A percentile compares a stretch with the other conserved stretches of the same genome.
Conservation (phyloP, 805 yeast genomes). For the Ogataea dorogensis region DNA sequence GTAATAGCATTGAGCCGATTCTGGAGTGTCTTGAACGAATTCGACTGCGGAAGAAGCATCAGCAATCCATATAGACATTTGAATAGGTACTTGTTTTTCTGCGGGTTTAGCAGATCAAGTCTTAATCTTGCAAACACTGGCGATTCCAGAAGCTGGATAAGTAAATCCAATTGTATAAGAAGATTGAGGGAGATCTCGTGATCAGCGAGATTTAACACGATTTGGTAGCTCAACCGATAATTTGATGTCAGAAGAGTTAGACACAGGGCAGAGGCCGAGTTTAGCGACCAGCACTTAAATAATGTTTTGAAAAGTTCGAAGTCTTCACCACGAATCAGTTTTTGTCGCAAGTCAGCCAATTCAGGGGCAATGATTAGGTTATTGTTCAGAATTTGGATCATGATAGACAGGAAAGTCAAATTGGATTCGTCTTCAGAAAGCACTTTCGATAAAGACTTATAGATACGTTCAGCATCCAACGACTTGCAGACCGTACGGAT, state of each 20-base stretch:
- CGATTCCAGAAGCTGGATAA: slow-evolving; percentile 87
- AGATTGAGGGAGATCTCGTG: slow-evolving; percentile 77
- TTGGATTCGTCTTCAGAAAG: slow-evolving; percentile 56
- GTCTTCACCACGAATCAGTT: slow-evolving; percentile 40
- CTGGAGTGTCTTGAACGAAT: slow-evolving; percentile 80
- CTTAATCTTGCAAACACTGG: slow-evolving; percentile 89
- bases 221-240: slow-evolving; percentile 82
- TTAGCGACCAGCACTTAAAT: slow-evolving; percentile 89
- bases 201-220: slow-evolving; percentile 76
- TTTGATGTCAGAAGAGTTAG: slow-evolving; percentile 83
- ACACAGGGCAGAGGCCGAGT: slow-evolving; percentile 83
- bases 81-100: slow-evolving; percentile 72
- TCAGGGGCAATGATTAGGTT: slow-evolving; percentile 86
- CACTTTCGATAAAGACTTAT: slow-evolving; percentile 74
- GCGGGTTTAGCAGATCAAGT: slow-evolving; percentile 86
- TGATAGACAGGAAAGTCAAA: slow-evolving; percentile 67
- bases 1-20: slow-evolving; percentile 68
- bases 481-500: slow-evolving; percentile 80
- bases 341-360: slow-evolving; percentile 62
- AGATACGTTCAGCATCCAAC: slow-evolving; percentile 78
- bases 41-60: slow-evolving; percentile 92
- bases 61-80: slow-evolving; percentile 88
- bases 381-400: slow-evolving; percentile 85
- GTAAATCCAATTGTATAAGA: slow-evolving; percentile 80
- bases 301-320: slow-evolving; percentile 60